Base-by-base conservation (phyloP, 352 stramenopile genomes). In the Lagenidium giganteum region DNA sequence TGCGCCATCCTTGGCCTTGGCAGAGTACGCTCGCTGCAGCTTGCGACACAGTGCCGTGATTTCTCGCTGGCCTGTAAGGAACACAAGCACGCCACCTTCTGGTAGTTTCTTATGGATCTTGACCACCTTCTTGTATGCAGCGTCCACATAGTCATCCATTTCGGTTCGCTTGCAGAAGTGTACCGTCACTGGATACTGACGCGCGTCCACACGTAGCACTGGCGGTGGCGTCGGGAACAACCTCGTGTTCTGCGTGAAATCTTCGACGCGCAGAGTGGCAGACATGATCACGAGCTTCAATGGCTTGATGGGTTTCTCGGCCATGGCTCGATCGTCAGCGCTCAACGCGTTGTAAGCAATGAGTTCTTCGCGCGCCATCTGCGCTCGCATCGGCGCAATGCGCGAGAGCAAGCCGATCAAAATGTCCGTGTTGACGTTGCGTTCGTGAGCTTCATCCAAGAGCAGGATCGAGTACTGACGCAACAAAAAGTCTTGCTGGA, bases 71-170 rank as follows among this genome's bases (percentile, higher is more conserved):
- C 96, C 96, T 5, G 96, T 99, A 1, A 99, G 71, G 53, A 99
- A 99, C 12, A 99, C 92, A 8, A 99, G 77, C 28, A 99, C 90
- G 9, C 93, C 96, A 31, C 96, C 96, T 28, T 89, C 74, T 0
- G 96, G 96, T n/a, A 99, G 72, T 54, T 96, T 97, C 42, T 87
- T 77, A 76, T 99, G 96, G 47, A 99, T 99, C 63, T 97, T 97
- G 17, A 94, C 52, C 25, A 93, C 78, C 60, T 99, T 99, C 44
- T 96, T 95, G 59, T 97, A 98, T 7, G 93, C 91, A 25, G 87
- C 94, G 26, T 83, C 67, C 40, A 98, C 79, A 66, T 99, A 99
- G 62, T 99, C 83, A 29, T 97, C 79, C 41, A 99, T 64, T 51
- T 98, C 96, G 1, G 96, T 99, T 32, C 93, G 81, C 64, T 98